Base-by-base conservation (phyloP, 805 yeast species). In the Saccharomycopsis sp. region DNA sequence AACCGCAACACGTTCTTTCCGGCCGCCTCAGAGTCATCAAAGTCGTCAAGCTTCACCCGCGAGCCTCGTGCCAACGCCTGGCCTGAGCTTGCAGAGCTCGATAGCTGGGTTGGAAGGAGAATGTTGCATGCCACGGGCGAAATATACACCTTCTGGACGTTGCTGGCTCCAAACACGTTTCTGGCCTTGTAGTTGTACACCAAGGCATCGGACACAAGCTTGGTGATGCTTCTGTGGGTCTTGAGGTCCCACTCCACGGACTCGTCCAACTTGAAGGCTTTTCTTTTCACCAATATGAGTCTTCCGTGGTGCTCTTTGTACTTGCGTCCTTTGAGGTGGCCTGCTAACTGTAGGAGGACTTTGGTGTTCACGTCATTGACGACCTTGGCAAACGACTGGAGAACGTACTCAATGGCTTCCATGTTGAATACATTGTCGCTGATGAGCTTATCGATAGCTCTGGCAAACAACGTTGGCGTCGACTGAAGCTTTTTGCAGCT, bases 321-420 rank as follows among this genome's bases (percentile, higher is more conserved):
- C 48, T 44, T n/a, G 48, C 21, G 48, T 16, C 48, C 48, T 44
- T 44, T 44, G 21, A 44, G 21, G 16, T 44, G 48, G 48, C 48
- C 48, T 44, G 48, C 48, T 12, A 44, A 18, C 16, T 44, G 48
- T 44, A 44, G 16, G 7, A 44, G 21, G 7, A 44, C 21, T 12
- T 44, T 44, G 4, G 48, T 44, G 48, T 44, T 44, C 9, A 44
- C 48, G 7, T n/a, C 18, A 44, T 44, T 44, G 8, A 44, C 48
- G 20, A 44, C 48, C 21, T 44, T 44, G 16, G 9, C 48, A 44
- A 44, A 44, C 9, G 18, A 18, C 18, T 5, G 21, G 21, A 16
- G 21, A 16, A 44, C 16, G 16, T 44, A 12, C 8, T 44, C 48
- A 4, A 44, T 5, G 4, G 21, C 48, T 4, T 4, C 48, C 4